These are phyloP conservation scores for Wallacemonas collosoma DNA, from an alignment of 208 protist species.

Conservation along the genomic window DNA sequence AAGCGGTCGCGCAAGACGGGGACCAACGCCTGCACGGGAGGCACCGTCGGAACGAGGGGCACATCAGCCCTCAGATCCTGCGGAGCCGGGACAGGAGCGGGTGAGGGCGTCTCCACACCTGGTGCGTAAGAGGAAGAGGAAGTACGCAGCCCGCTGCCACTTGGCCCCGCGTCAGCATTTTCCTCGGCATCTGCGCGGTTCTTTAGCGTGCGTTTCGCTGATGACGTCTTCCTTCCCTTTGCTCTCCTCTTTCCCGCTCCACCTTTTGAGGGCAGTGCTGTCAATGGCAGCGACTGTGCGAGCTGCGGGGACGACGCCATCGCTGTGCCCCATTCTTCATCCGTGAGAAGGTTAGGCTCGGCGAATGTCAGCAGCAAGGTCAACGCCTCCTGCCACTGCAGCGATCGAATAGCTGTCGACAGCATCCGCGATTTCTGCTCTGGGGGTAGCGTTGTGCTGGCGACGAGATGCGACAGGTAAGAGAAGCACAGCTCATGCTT, in stretches of 20 bases:
- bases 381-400: constrained; percentile 60
- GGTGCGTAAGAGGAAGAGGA: too few relatives aligned
- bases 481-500: constrained; percentile 61
- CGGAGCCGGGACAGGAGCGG: too few relatives aligned
- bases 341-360: constrained; percentile 42
- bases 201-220: too few relatives aligned
- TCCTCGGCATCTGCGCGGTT: too few relatives aligned
- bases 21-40: background rate
- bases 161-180: too few relatives aligned
- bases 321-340: constrained; percentile 31
- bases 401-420: constrained; percentile 31
- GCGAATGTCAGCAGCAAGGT: constrained; percentile 50
- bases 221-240: background rate
- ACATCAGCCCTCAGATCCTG: too few relatives aligned
- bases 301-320: constrained; percentile 17
- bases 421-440: constrained; percentile 57
- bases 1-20: constrained; percentile 25
- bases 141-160: too few relatives aligned
- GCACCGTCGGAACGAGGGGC: background rate
- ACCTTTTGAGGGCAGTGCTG: background rate
- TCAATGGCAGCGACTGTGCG: background rate
- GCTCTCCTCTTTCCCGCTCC: constrained; percentile 4
- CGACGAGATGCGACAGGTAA: constrained; percentile 74
- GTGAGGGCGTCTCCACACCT: too few relatives aligned
- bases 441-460: constrained; percentile 62